Percentiles rank a stretch among this genome's conserved stretches.
Conservation (phyloP, 2,329 filamentous ascomycete genomes). For the Xylaria sp. region DNA sequence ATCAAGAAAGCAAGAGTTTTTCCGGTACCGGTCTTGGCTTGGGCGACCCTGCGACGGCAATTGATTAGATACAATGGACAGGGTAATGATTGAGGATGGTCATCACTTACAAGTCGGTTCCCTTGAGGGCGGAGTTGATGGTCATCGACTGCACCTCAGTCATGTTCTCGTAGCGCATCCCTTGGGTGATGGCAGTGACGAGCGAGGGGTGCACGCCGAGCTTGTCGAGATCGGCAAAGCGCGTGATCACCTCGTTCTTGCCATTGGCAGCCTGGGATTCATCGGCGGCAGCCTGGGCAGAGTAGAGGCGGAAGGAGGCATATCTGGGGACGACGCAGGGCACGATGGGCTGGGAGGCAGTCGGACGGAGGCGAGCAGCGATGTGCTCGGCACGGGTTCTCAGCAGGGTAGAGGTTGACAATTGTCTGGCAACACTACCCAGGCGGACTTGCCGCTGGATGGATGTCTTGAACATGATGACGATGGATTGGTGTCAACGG, state of each 20-base stretch:
- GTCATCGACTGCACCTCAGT: slow-evolving; percentile 86
- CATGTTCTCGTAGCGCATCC: slow-evolving; percentile 78
- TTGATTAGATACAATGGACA: slow-evolving; percentile 23
- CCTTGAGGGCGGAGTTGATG: slow-evolving; percentile 72
- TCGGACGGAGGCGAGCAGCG: slow-evolving; percentile 12
- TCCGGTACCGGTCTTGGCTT: slow-evolving; percentile 94
- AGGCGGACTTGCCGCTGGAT: slow-evolving; percentile 30
- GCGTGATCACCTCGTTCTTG: slow-evolving; percentile 29
- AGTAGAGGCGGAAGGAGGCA: slow-evolving; percentile 23
- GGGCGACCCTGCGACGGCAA: slow-evolving; percentile 60
- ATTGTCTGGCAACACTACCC: slow-evolving; percentile 26
- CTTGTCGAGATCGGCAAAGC: slow-evolving; percentile 42
- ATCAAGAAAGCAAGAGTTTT: slow-evolving; percentile 94
- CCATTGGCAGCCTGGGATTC: slow-evolving; percentile 13
- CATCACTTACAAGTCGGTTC: slow-evolving; percentile 69
- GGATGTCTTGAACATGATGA: slow-evolving; percentile 28
- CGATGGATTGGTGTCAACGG: slow-evolving; percentile 1
- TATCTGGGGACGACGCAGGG: slow-evolving; percentile 15
- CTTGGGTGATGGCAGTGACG: slow-evolving; percentile 60
- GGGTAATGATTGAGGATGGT: not conserved
- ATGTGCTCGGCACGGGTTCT: slow-evolving; percentile 19
- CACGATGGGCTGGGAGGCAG: slow-evolving; percentile 3
- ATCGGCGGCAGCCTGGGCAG: slow-evolving; percentile 21
- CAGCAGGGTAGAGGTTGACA: slow-evolving; percentile 21
- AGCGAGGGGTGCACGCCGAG: slow-evolving; percentile 58